phyloP scores from a whole-genome alignment of 805 yeast species.

The Starmerella stellata region DNA sequence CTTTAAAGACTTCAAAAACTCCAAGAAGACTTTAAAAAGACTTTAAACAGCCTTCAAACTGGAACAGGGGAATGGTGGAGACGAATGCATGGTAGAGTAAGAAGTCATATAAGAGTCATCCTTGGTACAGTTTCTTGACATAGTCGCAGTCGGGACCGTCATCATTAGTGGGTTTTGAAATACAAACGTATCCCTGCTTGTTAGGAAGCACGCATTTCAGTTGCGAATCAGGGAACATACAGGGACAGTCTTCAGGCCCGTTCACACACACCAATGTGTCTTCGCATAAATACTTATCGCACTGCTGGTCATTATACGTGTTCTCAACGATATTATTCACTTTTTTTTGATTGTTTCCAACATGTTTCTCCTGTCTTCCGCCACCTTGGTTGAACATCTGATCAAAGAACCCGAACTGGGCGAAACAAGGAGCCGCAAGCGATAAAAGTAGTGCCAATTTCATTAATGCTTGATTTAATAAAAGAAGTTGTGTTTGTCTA shows the following conservation, averaged over 20 bases:
- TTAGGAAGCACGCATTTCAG: constrained; percentile 62
- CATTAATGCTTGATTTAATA: no score
- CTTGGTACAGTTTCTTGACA: constrained; percentile 32
- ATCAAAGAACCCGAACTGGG: constrained; percentile 31
- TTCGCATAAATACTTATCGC: constrained; percentile 59
- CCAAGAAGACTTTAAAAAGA: no score
- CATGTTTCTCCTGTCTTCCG: constrained; percentile 26
- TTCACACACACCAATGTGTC: constrained; percentile 68
- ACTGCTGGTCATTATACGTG: constrained; percentile 25
- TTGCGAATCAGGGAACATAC: constrained; percentile 76
- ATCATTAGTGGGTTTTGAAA: constrained; percentile 54
- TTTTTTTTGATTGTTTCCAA: constrained; percentile 14
- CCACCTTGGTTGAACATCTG: constrained; percentile 18
- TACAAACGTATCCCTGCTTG: constrained; percentile 49
- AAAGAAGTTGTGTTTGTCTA: no score
- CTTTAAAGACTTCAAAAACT: no score
- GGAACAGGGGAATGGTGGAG: no score
- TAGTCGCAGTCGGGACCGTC: constrained; percentile 59
- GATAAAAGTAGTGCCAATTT: no score
- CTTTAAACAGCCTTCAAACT: no score
- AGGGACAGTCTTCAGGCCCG: constrained; percentile 59
- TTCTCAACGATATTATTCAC: constrained; percentile 12
- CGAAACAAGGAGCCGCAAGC: constrained; percentile 8
- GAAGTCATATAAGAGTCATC: no score
- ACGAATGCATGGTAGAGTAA: no score